A percentile compares a stretch with the other conserved stretches of the same genome.
Conservation (phyloP, 1,284 basidiomycete species). For the Phylloporus sp. region DNA sequence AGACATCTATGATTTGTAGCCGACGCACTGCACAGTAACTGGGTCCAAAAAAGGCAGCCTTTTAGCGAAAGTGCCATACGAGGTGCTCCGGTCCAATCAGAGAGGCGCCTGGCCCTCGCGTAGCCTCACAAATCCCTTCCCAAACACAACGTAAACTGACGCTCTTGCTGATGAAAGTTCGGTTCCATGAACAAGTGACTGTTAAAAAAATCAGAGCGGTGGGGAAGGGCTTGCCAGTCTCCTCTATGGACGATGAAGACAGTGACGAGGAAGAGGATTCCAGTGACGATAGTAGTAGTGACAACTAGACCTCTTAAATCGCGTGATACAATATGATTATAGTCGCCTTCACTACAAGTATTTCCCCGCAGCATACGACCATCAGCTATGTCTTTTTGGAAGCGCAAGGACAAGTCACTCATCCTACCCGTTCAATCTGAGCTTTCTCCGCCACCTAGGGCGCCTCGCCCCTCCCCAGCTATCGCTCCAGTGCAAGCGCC, state of each 20-base stretch:
- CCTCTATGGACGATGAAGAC: slow-evolving; percentile 44
- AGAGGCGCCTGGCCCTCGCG: too few species aligned
- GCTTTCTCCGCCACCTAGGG: slow-evolving; percentile 35
- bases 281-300: slow-evolving; percentile 2
- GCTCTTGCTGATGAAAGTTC: too few species aligned
- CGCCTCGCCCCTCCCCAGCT: slow-evolving; percentile 47
- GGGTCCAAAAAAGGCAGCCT: too few species aligned
- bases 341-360: too few species aligned
- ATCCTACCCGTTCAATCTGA: slow-evolving; percentile 69
- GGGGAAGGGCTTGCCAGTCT: slow-evolving; percentile 61
- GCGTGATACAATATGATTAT: slow-evolving; percentile 16
- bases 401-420: slow-evolving; percentile 65
- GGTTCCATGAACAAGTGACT: slow-evolving; percentile 81
- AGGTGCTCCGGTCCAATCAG: too few species aligned
- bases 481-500: slow-evolving; percentile 60
- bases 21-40: too few species aligned
- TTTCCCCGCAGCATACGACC: background rate
- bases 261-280: slow-evolving; percentile 39
- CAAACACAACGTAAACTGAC: too few species aligned
- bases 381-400: slow-evolving; percentile 83
- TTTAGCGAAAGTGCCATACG: too few species aligned
- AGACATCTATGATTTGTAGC: too few species aligned
- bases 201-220: slow-evolving; percentile 78
- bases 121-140: too few species aligned
- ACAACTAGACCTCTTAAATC: too few species aligned